Percentiles rank a stretch among this genome's conserved stretches.
phyloP scores from a whole-genome alignment of 2,329 filamentous ascomycete species.

The Cadophora sp. region DNA sequence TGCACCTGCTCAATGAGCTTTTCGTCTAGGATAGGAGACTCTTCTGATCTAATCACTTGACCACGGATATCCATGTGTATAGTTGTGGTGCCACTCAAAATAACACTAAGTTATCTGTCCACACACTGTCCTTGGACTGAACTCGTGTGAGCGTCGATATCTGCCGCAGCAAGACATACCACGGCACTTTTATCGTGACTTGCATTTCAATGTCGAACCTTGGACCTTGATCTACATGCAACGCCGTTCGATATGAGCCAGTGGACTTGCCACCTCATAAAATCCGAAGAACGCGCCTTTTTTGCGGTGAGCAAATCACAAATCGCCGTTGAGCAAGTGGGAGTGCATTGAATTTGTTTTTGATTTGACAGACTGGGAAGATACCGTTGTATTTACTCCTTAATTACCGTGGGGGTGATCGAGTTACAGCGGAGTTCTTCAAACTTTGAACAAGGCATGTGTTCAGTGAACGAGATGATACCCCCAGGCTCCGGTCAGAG shows the following conservation, averaged over 20 bases:
- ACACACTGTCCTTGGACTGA: no score
- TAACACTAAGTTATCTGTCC: no score
- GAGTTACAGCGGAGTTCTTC: neutral
- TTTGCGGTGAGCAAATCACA: neutral
- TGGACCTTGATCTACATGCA: no score
- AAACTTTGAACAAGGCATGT: neutral
- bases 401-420: neutral
- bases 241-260: neutral
- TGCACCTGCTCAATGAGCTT: no score
- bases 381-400: neutral
- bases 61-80: no score
- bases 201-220: neutral
- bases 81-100: no score
- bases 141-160: neutral
- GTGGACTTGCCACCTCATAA: neutral
- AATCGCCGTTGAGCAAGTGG: neutral
- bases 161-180: neutral
- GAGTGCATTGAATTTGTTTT: neutral
- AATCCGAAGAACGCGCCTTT: neutral
- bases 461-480: neutral
- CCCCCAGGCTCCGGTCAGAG: neutral
- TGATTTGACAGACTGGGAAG: neutral
- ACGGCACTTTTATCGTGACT: neutral
- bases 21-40: no score
- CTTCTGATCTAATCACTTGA: neutral